Percentiles rank a stretch among this genome's conserved stretches.
These are phyloP conservation scores for Chrysoporthe cubensis DNA, from an alignment of 2,329 filamentous ascomycete species.

Conservation along the genomic window DNA sequence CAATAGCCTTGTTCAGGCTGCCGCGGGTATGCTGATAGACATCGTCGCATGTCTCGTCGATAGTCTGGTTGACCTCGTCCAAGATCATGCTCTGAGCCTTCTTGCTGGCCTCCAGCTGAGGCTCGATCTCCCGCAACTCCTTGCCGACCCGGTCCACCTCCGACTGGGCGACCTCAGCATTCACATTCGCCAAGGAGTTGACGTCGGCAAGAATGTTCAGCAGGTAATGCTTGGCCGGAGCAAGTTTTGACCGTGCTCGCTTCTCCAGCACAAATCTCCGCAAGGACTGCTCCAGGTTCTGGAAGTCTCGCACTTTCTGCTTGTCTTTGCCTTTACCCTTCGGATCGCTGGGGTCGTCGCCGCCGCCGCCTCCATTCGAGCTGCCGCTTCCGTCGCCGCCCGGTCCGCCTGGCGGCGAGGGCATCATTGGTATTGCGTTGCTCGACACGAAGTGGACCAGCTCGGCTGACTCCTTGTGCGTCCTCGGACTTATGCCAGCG, in stretches of 20 bases:
- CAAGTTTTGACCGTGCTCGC: conserved; percentile 90
- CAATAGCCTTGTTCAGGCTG: conserved; percentile 75
- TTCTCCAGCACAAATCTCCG: conserved; percentile 95
- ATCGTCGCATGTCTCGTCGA: conserved; percentile 82
- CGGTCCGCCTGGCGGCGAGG: conserved; percentile 58
- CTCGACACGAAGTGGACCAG: conserved; percentile 98
- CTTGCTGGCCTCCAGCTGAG: conserved; percentile 80
- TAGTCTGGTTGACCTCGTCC: conserved; percentile 78
- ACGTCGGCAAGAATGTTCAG: conserved; percentile 91
- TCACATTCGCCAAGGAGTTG: conserved; percentile 80
- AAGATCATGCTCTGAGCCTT: conserved; percentile 79
- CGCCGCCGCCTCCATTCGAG: conserved; percentile 59
- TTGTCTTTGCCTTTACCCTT: conserved; percentile 85
- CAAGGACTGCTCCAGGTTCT: conserved; percentile 84
- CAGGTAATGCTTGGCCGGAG: conserved; percentile 93
- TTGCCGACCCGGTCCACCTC: conserved; percentile 82
- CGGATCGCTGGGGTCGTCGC: conserved; percentile 60
- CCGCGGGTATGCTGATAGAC: conserved; percentile 84
- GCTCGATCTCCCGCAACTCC: conserved; percentile 82
- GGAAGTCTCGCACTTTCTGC: conserved; percentile 88
- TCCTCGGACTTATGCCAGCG: conserved; percentile 82
- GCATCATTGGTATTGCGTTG: conserved; percentile 82
- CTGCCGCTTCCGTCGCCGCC: conserved; percentile 58
- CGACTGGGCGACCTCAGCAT: conserved; percentile 81
- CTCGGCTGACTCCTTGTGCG: conserved; percentile 88